Base-by-base conservation (phyloP, 768 basidiomycete species). In the Heimioporus sp. region DNA sequence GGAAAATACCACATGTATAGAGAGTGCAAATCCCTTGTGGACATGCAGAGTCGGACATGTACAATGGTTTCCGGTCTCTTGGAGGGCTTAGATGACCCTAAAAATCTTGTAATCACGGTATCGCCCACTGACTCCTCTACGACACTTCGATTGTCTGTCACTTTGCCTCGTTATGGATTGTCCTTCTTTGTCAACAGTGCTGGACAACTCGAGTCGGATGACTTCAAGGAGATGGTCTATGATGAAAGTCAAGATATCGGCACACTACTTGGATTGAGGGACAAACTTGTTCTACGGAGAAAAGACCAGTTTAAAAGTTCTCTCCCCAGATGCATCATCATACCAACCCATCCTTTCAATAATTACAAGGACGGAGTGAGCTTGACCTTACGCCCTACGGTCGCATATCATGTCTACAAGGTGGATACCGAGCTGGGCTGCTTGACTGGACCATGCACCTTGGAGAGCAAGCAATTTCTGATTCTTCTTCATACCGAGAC, bases 21-120 rank as follows among this genome's bases (percentile, higher is more conserved):
- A 40, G 50, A 40, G 2, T 6, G 17, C 16, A 19, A 42, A 13
- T 17, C 10, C 24, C 52, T 65, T 10, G 32, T 65, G 31, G 62
- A 65, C 40, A 42, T 62, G 17, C 54, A 44, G 16, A 64, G 60
- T 39, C 50, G 6, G 40, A 52, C 66, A 0, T 61, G 51, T 41
- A 32, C n/a, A 1, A 64, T 65, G 60, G 45, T 65, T 19, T 51
- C 53, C 2, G 30, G n/a, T 10, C 52, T 43, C 16, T 32, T 64
- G 24, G 15, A 37, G 19, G 43, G 56, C 37, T 36, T 37, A 2
- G 35, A 60, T 35, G 20, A 30, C 21, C 10, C 36, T 1, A n/a
- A 42, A 40, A 53, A 49, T 19, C 49, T 67, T 3, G 12, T 58
- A 3, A 46, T 68, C 39, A 61, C 34, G 10, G 10, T 10, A 15